Conservation (phyloP, 768 basidiomycete species). For the Mycena kentingensis region DNA sequence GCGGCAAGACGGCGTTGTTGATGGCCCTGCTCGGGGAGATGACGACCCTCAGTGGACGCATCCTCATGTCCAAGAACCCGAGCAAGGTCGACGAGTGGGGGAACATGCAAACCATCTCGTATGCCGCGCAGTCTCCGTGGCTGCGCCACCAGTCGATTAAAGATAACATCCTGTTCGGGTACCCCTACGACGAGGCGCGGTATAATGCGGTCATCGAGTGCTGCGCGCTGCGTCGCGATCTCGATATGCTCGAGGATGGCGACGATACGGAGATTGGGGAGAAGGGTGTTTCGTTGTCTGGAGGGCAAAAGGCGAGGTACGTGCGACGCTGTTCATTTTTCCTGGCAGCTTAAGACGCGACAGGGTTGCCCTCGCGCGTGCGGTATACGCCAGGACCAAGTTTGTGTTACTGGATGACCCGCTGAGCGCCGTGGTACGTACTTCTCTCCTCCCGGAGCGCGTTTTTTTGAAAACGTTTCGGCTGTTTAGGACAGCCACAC, state of each 20-base stretch:
- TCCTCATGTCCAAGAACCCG: conserved; percentile 70
- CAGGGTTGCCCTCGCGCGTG: conserved; percentile 68
- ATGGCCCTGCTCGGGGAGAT: conserved; percentile 76
- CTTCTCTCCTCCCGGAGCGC: too few relatives aligned
- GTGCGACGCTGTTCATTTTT: background rate
- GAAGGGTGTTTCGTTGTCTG: conserved; percentile 40
- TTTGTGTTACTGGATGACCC: conserved; percentile 61
- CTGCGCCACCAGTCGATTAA: conserved; percentile 71
- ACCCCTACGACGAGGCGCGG: conserved; percentile 67
- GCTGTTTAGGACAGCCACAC: conserved; percentile 64
- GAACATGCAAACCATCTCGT: conserved; percentile 64
- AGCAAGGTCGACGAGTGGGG: conserved; percentile 59
- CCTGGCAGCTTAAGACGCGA: background rate
- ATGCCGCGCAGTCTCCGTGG: conserved; percentile 76
- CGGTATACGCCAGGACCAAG: conserved; percentile 55
- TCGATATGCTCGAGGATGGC: conserved; percentile 85
- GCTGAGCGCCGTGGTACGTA: conserved; percentile 60
- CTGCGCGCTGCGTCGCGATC: conserved; percentile 80
- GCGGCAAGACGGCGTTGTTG: conserved; percentile 81
- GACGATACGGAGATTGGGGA: conserved; percentile 84
- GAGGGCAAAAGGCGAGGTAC: conserved; percentile 68
- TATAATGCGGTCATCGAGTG: conserved; percentile 77
- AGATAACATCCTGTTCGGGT: conserved; percentile 82
- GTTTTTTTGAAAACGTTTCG: too few relatives aligned
- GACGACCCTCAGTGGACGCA: conserved; percentile 54